Conservation (phyloP, 2,329 filamentous ascomycete species). For the Phoma sp. region DNA sequence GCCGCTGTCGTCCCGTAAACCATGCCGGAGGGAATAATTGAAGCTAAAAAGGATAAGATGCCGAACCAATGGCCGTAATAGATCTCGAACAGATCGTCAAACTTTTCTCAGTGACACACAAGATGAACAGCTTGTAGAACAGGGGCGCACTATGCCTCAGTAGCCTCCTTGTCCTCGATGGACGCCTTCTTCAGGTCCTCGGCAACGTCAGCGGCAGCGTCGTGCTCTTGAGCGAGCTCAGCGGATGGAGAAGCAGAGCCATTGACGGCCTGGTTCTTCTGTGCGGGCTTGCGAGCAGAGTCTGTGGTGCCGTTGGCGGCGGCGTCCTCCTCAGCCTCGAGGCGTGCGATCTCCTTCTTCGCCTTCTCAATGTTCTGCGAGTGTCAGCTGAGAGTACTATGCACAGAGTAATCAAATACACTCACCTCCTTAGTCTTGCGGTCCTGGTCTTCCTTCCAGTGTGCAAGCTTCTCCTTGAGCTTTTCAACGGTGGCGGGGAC, state of each 20-base stretch:
- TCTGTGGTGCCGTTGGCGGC: slow-evolving; percentile 61
- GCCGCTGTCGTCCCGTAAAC: slow-evolving; percentile 29
- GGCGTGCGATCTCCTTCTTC: slow-evolving; percentile 89
- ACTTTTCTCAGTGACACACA: slow-evolving; percentile 21
- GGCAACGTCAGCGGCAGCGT: slow-evolving; percentile 64
- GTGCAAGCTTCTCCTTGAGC: slow-evolving; percentile 86
- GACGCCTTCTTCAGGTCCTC: slow-evolving; percentile 68
- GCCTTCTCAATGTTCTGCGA: slow-evolving; percentile 92
- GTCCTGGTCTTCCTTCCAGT: slow-evolving; percentile 92
- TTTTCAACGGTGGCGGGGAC: slow-evolving; percentile 83
- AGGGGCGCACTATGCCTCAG: slow-evolving; percentile 32
- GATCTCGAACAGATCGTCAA: slow-evolving; percentile 27
- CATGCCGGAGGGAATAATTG: slow-evolving; percentile 26
- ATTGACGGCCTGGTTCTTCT: slow-evolving; percentile 61
- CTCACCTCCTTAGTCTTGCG: slow-evolving; percentile 89
- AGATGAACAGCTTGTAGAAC: slow-evolving; percentile 1
- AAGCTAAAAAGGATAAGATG: slow-evolving; percentile 23
- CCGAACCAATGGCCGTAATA: slow-evolving; percentile 27
- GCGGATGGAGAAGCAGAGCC: slow-evolving; percentile 60
- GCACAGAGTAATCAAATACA: slow-evolving; percentile 18
- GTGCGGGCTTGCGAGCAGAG: slow-evolving; percentile 61
- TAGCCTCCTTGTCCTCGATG: slow-evolving; percentile 60
- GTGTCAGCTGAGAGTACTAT: not conserved
- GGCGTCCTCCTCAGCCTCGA: slow-evolving; percentile 74
- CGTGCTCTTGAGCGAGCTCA: slow-evolving; percentile 64